Evolutionary conservation across 2,329 filamentous ascomycete species (phyloP), one percentile per base, ranked within the genome.

Genomic region (Bipolaris bicolor): DNA sequence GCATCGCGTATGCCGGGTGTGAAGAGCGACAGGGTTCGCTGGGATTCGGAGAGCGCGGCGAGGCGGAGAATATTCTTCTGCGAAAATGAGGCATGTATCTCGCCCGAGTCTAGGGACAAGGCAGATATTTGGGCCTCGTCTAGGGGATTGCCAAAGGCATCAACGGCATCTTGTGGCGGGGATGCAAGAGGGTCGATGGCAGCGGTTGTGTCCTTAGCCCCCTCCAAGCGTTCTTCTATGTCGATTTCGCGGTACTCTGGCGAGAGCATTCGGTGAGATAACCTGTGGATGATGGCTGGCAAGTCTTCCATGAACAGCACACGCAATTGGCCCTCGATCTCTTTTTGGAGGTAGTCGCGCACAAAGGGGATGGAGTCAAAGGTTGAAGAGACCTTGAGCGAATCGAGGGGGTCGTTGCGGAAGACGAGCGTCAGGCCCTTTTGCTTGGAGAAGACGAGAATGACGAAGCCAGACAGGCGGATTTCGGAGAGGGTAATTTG

Each of bases 361-460:
- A 99, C 95, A 73, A 99, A 99, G 43, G 95, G 94, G 70, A 99
- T 99, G 11, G 94, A 97, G 80, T 99, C 95, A 77, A 99, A 99
- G 43, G 95, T 99, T 66, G 94, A 98, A 0, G 94, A 98, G 65
- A 99, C 95, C 81, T 97, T 98, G 71, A 99, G 87, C 4, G 94
- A 97, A 76, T 99, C 95, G 60, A 99, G 87, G 4, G 95, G 95
- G 75, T 99, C 95, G 84, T 99, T 98, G 69, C 95, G 89, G 76
- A 99, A 99, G 43, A 99, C 95, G 46, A 99, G 84, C 1, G 95
- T 99, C 55, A 99, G 84, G 18, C 95, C 95, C 75, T 99, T 99
- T 79, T 97, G 92, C 75, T 92, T 94, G 3, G 94, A 98, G 76
- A 99, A 99, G 60, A 99, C 95, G 48, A 99, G 79, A 57, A 99